These are phyloP conservation scores for Phaeophleospora eucalypticola DNA, from an alignment of 2,329 filamentous ascomycete genomes.

Conservation along the genomic window DNA sequence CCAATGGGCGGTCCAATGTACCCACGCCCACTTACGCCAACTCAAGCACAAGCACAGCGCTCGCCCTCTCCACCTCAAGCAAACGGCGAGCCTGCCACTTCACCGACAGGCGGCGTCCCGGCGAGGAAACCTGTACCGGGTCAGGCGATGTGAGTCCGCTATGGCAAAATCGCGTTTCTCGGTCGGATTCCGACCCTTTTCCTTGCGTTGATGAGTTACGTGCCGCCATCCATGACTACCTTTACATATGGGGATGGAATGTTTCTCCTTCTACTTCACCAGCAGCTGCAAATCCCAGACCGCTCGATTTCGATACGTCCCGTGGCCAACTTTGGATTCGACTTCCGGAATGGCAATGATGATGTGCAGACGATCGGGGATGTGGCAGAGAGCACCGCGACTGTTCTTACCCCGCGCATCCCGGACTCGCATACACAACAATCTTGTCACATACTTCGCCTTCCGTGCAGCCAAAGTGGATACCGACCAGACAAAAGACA, in stretches of 20 bases:
- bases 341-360: neutral
- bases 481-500: too few species aligned
- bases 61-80: conserved; percentile 13
- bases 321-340: neutral
- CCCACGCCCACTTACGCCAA: conserved; percentile 26
- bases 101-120: conserved; percentile 30
- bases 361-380: neutral
- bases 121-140: conserved; percentile 47
- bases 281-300: conserved; percentile 12
- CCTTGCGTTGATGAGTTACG: conserved; percentile 23
- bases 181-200: conserved; percentile 16
- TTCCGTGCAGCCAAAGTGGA: too few species aligned
- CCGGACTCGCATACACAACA: too few species aligned
- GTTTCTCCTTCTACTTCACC: conserved; percentile 15
- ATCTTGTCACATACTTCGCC: too few species aligned
- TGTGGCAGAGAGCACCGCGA: neutral
- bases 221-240: conserved; percentile 19
- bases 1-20: conserved; percentile 14
- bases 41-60: conserved; percentile 6
- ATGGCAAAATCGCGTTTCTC: conserved; percentile 7
- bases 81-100: conserved; percentile 12
- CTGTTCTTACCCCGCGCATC: too few species aligned
- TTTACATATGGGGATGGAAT: conserved; percentile 15
- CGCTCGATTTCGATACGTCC: conserved; percentile 4
- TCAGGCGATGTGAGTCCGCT: conserved; percentile 37